Evolutionary conservation across 352 stramenopile species (phyloP).

Genomic region (Lagenidium giganteum): DNA sequence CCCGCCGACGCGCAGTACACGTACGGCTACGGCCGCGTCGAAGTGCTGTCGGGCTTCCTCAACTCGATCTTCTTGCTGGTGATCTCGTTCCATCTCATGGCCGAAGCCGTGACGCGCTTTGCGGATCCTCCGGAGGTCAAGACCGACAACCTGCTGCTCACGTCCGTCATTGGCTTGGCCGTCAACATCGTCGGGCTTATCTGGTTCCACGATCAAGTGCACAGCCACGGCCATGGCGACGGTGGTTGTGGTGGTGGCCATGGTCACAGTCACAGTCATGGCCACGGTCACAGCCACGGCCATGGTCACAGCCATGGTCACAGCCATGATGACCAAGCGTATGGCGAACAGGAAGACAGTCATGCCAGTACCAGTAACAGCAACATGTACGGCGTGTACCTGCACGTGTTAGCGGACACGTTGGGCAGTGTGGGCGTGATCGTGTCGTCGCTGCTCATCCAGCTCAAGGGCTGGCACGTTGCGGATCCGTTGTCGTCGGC

Average conservation of each 20-base stretch:
- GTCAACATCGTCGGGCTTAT: slow-evolving; percentile 87
- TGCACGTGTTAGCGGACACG: slow-evolving; percentile 87
- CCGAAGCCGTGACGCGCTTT: slow-evolving; percentile 69
- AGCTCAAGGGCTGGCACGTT: slow-evolving; percentile 81
- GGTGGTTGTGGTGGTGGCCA: slow-evolving; percentile 23
- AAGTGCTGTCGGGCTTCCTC: slow-evolving; percentile 84
- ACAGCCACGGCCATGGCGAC: slow-evolving; percentile 68
- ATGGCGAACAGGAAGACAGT: slow-evolving; percentile 4
- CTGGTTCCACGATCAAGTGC: slow-evolving; percentile 88
- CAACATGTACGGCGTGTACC: slow-evolving; percentile 90
- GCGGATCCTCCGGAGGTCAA: slow-evolving; percentile 69
- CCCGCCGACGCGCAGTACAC: slow-evolving; percentile 70
- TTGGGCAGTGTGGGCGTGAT: slow-evolving; percentile 88
- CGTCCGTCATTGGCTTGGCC: slow-evolving; percentile 69
- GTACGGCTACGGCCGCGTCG: slow-evolving; percentile 83
- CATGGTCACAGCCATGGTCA: slow-evolving; percentile 42
- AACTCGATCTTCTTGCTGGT: slow-evolving; percentile 83
- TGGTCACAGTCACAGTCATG: slow-evolving; percentile 22
- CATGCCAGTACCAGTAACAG: slow-evolving; percentile 38
- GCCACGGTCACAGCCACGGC: slow-evolving; percentile 57
- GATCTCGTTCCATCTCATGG: slow-evolving; percentile 81
- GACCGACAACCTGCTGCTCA: slow-evolving; percentile 83
- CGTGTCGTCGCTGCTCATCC: slow-evolving; percentile 80
- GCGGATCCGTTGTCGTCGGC: slow-evolving; percentile 77
- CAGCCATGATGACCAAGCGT: slow-evolving; percentile 8